Evolutionary conservation across 2,329 filamentous ascomycete species (phyloP), one percentile per base, ranked within the genome.

Genomic region (Ceratocystis variospora): DNA sequence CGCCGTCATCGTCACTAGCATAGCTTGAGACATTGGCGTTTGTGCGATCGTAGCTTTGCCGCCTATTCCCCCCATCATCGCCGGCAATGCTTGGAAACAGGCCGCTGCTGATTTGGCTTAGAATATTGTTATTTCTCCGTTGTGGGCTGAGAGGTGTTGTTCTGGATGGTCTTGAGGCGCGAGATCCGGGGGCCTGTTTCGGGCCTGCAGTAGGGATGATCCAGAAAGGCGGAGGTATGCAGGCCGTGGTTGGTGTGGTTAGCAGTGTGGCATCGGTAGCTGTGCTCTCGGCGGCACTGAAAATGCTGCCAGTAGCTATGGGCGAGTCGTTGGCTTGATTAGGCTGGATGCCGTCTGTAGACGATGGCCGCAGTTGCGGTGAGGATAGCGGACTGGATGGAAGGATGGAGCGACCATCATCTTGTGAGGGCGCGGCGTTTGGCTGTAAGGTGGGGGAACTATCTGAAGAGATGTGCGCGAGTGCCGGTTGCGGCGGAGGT

Each of bases 211-310:
- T 5, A 12, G 66, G 63, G 10, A 65, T 25, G 33, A 31, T 66
- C 66, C 66, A 68, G n/a, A 68, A 68, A 22, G 66, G 57, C 6
- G 66, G 66, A 25, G 66, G 25, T 4, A 57, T 37, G 57, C 66
- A 68, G 19, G 41, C 55, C 8, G 55, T 59, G 41, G 41, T 66
- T 8, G 66, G 66, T 12, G 63, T 68, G 10, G 61, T 45, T 7
- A 64, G 55, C 12, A 61, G 28, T 10, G 66, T 66, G 31, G 46
- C 61, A 15, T 68, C 66, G 25, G 66, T 62, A 19, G 63, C 48
- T 7, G 62, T 61, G 31, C 66, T 67, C 19, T 67, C 66, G 31
- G 66, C 53, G n/a, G 59, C 62, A 33, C 61, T 64, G 28, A 67
- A 67, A 19, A 64, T 22, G 19, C 50, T 63, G 55, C 50, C 45